phyloP scores from a whole-genome alignment of 1,284 basidiomycete species.

The Cryptococcus depauperatus region DNA sequence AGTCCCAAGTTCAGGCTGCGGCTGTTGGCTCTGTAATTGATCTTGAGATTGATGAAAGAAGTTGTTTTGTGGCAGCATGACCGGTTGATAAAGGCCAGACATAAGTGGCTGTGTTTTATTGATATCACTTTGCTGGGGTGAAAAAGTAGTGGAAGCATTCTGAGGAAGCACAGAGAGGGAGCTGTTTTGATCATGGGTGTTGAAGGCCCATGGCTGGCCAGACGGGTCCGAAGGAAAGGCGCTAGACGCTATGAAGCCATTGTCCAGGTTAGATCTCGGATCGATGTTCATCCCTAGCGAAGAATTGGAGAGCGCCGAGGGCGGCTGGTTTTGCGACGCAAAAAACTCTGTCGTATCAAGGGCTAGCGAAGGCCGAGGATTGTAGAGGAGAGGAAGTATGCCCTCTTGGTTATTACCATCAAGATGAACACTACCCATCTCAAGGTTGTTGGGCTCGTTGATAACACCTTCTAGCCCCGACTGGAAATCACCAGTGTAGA shows the following conservation, averaged over 20 bases:
- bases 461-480: too few species aligned
- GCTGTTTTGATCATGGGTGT: too few species aligned
- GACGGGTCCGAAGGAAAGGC: slow-evolving; percentile 3
- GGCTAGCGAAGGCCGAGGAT: slow-evolving; percentile 19
- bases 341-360: slow-evolving; percentile 15
- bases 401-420: neutral
- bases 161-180: too few species aligned
- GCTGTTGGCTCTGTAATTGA: slow-evolving; percentile 7
- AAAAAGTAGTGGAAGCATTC: too few species aligned
- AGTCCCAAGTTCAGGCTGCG: slow-evolving; percentile 14
- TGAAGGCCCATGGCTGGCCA: slow-evolving; percentile 1
- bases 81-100: neutral
- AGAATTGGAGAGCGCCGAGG: slow-evolving; percentile 16
- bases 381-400: slow-evolving; percentile 1
- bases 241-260: slow-evolving; percentile 14
- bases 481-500: neutral
- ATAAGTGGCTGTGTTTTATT: neutral
- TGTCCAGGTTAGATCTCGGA: slow-evolving; percentile 4
- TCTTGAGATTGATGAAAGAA: slow-evolving; percentile 2
- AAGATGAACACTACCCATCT: neutral
- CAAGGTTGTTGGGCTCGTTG: neutral
- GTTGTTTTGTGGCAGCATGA: slow-evolving; percentile 7
- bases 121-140: too few species aligned
- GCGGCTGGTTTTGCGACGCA: slow-evolving; percentile 11
- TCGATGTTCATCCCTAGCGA: slow-evolving; percentile 14